Evolutionary conservation across 2,329 filamentous ascomycete genomes (phyloP).

Genomic region (Xylaria sp.): DNA sequence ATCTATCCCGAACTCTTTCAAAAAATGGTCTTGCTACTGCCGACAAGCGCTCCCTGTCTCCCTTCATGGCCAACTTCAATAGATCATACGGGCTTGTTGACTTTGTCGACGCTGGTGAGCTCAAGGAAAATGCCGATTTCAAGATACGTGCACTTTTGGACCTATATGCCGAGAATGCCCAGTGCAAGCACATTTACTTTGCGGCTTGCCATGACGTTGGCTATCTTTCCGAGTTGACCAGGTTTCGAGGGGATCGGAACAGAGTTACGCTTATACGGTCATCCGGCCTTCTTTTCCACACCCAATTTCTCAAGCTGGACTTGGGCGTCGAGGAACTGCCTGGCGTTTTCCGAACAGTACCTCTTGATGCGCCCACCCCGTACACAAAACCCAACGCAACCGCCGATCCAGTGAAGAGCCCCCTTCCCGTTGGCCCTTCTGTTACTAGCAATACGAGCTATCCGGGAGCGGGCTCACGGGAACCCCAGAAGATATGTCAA

Average conservation of each 20-base stretch:
- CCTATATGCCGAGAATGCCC: slow-evolving; percentile 66
- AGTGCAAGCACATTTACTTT: slow-evolving; percentile 73
- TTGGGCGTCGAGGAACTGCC: slow-evolving; percentile 63
- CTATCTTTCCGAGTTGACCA: slow-evolving; percentile 67
- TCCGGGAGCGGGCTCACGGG: slow-evolving; percentile 8
- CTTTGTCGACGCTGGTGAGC: slow-evolving; percentile 70
- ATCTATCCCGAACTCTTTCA: slow-evolving; percentile 62
- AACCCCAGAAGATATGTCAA: slow-evolving; percentile 43
- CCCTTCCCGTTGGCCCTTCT: slow-evolving; percentile 2
- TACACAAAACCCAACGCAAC: slow-evolving; percentile 22
- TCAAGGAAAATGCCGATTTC: slow-evolving; percentile 69
- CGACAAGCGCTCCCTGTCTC: slow-evolving; percentile 66
- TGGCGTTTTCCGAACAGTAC: slow-evolving; percentile 61
- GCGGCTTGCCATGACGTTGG: slow-evolving; percentile 71
- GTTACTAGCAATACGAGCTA: slow-evolving; percentile 7
- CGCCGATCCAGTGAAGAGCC: slow-evolving; percentile 11
- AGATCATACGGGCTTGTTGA: slow-evolving; percentile 68
- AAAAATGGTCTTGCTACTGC: slow-evolving; percentile 61
- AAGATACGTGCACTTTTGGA: slow-evolving; percentile 65
- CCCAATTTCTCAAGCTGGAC: slow-evolving; percentile 63
- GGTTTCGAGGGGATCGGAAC: slow-evolving; percentile 60
- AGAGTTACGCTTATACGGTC: slow-evolving; percentile 66
- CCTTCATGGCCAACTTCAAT: slow-evolving; percentile 68
- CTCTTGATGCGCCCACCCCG: slow-evolving; percentile 44
- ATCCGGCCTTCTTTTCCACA: slow-evolving; percentile 59